A percentile compares a stretch with the other conserved stretches of the same genome.
Evolutionary conservation across 1,139 yeast genomes (phyloP).

Genomic region (Yamadazyma siamensis): DNA sequence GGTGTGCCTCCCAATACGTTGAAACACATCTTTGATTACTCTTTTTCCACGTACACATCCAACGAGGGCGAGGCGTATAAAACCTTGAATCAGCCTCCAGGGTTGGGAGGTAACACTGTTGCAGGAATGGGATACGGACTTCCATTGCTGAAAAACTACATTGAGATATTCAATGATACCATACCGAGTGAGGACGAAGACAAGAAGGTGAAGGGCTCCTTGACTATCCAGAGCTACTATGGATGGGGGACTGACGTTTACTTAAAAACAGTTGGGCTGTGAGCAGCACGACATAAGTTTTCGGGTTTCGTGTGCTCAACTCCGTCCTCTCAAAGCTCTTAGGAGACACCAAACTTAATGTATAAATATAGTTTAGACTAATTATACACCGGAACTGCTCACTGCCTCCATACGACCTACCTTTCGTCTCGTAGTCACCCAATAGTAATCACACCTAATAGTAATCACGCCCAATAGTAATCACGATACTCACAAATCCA

Average conservation of each 20-base stretch:
- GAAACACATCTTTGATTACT: constrained; percentile 73
- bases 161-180: constrained; percentile 43
- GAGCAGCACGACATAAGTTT: too few species aligned
- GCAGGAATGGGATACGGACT: constrained; percentile 98
- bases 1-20: constrained; percentile 74
- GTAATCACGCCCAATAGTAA: too few species aligned
- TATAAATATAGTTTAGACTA: too few species aligned
- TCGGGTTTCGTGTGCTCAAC: too few species aligned
- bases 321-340: too few species aligned
- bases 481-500: too few species aligned
- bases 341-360: too few species aligned
- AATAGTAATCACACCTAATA: too few species aligned
- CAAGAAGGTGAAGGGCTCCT: constrained; percentile 49
- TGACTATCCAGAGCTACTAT: constrained; percentile 73
- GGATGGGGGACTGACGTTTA: constrained; percentile 74
- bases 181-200: constrained; percentile 14
- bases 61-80: constrained; percentile 56
- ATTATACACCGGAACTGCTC: too few species aligned
- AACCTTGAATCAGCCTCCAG: constrained; percentile 69
- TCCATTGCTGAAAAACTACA: constrained; percentile 66
- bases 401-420: too few species aligned
- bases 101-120: constrained; percentile 64
- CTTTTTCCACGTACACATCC: constrained; percentile 73
- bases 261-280: constrained; percentile 28
- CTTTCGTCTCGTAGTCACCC: too few species aligned